Conservation (phyloP, 2,329 filamentous ascomycete species). For the Harringtonia lauricola region DNA sequence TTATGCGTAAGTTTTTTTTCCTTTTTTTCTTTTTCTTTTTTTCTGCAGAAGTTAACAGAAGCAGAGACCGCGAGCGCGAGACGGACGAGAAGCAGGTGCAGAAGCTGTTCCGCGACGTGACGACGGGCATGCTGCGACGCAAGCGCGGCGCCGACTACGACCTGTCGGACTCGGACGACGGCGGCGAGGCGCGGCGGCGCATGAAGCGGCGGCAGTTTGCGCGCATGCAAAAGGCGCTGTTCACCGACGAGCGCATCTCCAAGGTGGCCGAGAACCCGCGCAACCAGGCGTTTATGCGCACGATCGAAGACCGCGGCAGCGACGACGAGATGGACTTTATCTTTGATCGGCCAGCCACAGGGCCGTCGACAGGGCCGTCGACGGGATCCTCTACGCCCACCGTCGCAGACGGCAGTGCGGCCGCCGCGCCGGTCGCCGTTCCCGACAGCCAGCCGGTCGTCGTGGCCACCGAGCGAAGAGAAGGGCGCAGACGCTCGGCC, state of each 20-base stretch:
- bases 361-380: slow-evolving; percentile 18
- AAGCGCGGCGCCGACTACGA: slow-evolving; percentile 76
- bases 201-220: slow-evolving; percentile 82
- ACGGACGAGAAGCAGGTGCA: slow-evolving; percentile 80
- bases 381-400: slow-evolving; percentile 16
- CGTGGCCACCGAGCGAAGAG: background rate
- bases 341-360: slow-evolving; percentile 19
- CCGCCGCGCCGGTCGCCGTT: background rate
- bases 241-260: slow-evolving; percentile 80
- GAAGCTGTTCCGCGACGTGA: slow-evolving; percentile 87
- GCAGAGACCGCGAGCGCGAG: slow-evolving; percentile 67
- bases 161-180: slow-evolving; percentile 85
- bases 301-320: slow-evolving; percentile 71
- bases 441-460: slow-evolving; percentile 10
- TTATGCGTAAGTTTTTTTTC: slow-evolving; percentile 59
- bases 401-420: background rate
- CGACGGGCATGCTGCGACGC: slow-evolving; percentile 74
- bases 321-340: slow-evolving; percentile 72
- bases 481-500: slow-evolving; percentile 28
- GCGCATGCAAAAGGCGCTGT: slow-evolving; percentile 80
- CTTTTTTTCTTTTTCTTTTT: background rate
- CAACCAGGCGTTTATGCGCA: slow-evolving; percentile 79
- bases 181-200: slow-evolving; percentile 62
- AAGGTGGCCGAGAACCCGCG: slow-evolving; percentile 85
- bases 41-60: no score